Base-by-base conservation (phyloP, 495 filamentous ascomycete genomes). In the Aspergillus affinis region DNA sequence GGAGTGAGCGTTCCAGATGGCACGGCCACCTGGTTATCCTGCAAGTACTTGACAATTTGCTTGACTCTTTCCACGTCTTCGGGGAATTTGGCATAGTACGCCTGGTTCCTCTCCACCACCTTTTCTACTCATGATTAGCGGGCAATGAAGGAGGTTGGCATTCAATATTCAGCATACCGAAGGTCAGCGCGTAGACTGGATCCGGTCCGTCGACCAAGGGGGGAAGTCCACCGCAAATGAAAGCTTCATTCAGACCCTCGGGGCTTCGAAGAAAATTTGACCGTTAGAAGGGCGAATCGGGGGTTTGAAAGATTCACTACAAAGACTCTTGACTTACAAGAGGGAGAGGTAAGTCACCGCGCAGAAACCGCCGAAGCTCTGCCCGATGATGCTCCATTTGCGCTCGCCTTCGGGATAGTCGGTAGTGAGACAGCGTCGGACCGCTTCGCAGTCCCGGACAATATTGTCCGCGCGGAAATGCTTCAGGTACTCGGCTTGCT, bases 301-400 rank as follows among this genome's bases (percentile, higher is more conserved):
- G 2, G 29, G 30, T 7, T 23, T n/a, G 12, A 27, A 2, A n/a
- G 15, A 20, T 4, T 23, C 10, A 7, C 54, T 19, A 7, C 7
- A 20, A 5, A 8, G 23, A 19, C 12, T 10, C n/a, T 45, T 0
- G 17, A 75, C 82, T 68, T 66, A 86, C 83, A 84, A 87, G 58
- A 88, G 83, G 17, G 90, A 94, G 10, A 98, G 80, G 72, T 97
- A 98, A 26, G 87, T 89, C 17, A 89, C 77, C 6, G 79, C 78
- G 59, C 89, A 93, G 73, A 96, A 97, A 1, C 93, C 94, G 30
- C 94, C 93, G 69, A 94, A 98, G 19, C 88, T 92, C 74, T 97
- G 93, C 12, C 94, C 94, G 51, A 95, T 85, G 32, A 90, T 78
- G 47, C 77, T 86, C 93, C 94, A 97, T 74, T 89, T 89, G 65